Conservation (phyloP, 2,329 filamentous ascomycete species). For the Fusarium sambucinum region DNA sequence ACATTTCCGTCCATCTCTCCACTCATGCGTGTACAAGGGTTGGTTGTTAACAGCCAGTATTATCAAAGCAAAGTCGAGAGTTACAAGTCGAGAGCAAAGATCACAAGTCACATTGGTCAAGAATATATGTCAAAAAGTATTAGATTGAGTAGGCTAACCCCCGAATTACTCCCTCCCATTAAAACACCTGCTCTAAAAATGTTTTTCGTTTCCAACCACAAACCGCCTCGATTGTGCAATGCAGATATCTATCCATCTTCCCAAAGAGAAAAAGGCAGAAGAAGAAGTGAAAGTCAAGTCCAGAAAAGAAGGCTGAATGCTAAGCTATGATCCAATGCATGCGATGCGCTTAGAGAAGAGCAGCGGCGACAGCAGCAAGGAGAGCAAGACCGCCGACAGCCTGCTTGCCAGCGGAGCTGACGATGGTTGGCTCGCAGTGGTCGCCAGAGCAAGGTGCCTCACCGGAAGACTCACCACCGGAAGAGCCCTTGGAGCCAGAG, state of each 20-base stretch:
- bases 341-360: conserved; percentile 28
- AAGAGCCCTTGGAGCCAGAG: background rate
- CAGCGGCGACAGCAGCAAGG: conserved; percentile 36
- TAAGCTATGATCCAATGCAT: background rate
- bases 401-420: conserved; percentile 38
- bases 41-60: too few relatives aligned
- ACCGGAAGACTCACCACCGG: background rate
- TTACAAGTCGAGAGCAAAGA: too few relatives aligned
- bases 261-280: conserved; percentile 29
- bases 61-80: too few relatives aligned
- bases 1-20: background rate
- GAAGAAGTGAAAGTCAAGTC: conserved; percentile 5
- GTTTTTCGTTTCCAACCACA: conserved; percentile 30
- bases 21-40: background rate
- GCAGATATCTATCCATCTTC: conserved; percentile 5
- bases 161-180: background rate
- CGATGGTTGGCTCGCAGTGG: conserved; percentile 28
- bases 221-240: conserved; percentile 17
- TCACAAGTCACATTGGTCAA: background rate
- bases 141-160: conserved; percentile 1
- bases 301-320: background rate
- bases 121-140: background rate
- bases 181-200: background rate
- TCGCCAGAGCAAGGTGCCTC: background rate
- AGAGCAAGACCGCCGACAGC: conserved; percentile 37